Evolutionary conservation across 1,284 basidiomycete genomes (phyloP), one percentile per base, ranked within the genome.

Genomic region (Ceratobasidium theobromae): DNA sequence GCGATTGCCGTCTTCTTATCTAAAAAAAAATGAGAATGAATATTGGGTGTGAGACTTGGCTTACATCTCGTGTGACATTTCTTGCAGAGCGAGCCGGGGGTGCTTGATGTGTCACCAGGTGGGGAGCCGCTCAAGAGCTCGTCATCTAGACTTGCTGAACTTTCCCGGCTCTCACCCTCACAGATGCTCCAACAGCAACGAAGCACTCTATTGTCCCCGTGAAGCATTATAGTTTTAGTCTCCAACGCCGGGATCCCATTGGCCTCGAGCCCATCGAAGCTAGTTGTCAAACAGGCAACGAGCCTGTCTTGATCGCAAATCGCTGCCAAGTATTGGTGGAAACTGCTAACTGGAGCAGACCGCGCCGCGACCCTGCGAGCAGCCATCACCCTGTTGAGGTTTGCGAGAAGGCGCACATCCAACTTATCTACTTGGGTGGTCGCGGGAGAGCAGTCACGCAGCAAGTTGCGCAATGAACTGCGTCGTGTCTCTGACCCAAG

Each of bases 261-360:
- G 1, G 48, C 49, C 12, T 65, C 62, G 0, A 48, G 6, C 0
- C 41, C 62, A 25, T 65, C 62, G 23, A 65, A 53, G 21, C 51
- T 48, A 1, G 52, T 46, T 2, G 62, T 53, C 14, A 65, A 3
- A 12, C 41, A 43, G 9, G 3, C 5, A 5, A 21, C 28, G 28
- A 65, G 16, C 28, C 30, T 21, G 9, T 23, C 48, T 12, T 40
- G 16, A 2, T 32, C 16, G 21, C 3, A 6, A 3, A 48, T 1
- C 21, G 14, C 8, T 18, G 16, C 23, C 32, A 53, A 33, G 16
- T 51, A 62, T 1, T 40, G 21, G 12, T 27, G 21, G 25, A 35
- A 32, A 9, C 1, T n/a, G 4, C 21, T 49, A 2, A 9, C 1
- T 4, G n/a, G 9, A 9, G 23, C 21, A n/a, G 4, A 21, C 11